These are phyloP conservation scores for Corymbia citriodora DNA, from an alignment of 441 rosid genomes.

Conservation along the genomic window DNA sequence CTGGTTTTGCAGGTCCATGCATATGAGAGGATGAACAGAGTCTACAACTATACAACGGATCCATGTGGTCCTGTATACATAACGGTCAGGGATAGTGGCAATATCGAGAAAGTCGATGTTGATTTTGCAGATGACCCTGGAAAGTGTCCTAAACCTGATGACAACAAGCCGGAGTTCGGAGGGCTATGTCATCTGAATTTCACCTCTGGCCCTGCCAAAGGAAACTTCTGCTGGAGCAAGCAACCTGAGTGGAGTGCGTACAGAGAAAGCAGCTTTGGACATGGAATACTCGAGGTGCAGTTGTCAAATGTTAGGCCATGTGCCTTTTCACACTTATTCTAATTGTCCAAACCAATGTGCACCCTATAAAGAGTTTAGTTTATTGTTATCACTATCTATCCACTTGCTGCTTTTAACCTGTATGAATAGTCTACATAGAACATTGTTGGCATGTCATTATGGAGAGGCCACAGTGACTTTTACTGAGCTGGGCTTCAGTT, in stretches of 20 bases:
- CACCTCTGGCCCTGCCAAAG: conserved; percentile 50
- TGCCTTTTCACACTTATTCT: background rate
- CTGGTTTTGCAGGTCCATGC: conserved; percentile 44
- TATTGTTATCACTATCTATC: background rate
- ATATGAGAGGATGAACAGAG: conserved; percentile 57
- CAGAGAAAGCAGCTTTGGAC: conserved; percentile 69
- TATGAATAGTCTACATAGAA: background rate
- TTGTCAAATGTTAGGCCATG: background rate
- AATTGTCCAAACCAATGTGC: background rate
- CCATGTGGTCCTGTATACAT: conserved; percentile 51
- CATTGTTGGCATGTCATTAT: background rate
- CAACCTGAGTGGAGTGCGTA: conserved; percentile 67
- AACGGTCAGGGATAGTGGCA: conserved; percentile 61
- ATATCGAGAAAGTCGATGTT: conserved; percentile 51
- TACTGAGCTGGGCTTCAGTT: background rate
- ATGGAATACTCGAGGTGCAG: conserved; percentile 52
- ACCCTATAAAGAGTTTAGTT: background rate
- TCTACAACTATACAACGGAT: conserved; percentile 48
- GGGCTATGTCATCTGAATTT: conserved; percentile 48
- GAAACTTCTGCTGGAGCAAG: conserved; percentile 53
- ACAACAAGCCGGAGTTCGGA: conserved; percentile 51
- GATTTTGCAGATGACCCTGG: conserved; percentile 52
- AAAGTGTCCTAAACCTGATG: conserved; percentile 48
- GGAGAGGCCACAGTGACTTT: background rate
- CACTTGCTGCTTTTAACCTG: background rate